Conservation (phyloP, 139 green algal genomes). For the Chlamydomonas sp. region DNA sequence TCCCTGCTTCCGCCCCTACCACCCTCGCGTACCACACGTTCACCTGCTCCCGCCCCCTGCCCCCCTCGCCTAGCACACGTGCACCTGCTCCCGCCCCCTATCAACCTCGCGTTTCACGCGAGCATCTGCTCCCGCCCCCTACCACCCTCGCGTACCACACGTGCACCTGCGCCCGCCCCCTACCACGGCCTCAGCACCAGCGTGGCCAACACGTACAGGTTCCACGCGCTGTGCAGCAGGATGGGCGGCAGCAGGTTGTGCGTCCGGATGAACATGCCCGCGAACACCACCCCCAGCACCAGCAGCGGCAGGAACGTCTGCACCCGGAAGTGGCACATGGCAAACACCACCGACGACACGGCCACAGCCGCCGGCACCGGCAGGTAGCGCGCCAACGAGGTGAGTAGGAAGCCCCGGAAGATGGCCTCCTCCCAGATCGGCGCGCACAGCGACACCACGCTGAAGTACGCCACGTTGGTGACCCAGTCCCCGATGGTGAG, state of each 20-base stretch:
- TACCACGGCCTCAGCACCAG: slow-evolving; percentile 33
- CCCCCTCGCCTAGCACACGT: no score
- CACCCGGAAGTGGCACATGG: slow-evolving; percentile 85
- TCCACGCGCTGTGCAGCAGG: slow-evolving; percentile 85
- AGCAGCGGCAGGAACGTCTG: slow-evolving; percentile 88
- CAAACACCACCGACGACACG: slow-evolving; percentile 79
- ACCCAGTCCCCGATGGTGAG: slow-evolving; percentile 62
- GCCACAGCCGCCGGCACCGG: slow-evolving; percentile 57
- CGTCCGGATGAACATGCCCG: slow-evolving; percentile 74
- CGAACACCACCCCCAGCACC: slow-evolving; percentile 91
- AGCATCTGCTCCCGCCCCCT: not conserved
- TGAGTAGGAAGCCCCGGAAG: slow-evolving; percentile 95
- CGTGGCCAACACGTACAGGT: slow-evolving; percentile 63
- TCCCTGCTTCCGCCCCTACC: not conserved
- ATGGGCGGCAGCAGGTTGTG: slow-evolving; percentile 78
- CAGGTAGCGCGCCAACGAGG: slow-evolving; percentile 83
- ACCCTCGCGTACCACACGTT: not conserved
- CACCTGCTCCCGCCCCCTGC: not conserved
- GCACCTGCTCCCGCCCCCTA: no score
- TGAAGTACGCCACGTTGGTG: slow-evolving; percentile 79
- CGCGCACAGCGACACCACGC: slow-evolving; percentile 80
- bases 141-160: not conserved
- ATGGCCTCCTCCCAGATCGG: slow-evolving; percentile 96
- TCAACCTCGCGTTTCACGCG: no score
- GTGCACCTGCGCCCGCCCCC: no score